A percentile compares a stretch with the other conserved stretches of the same genome.
These are phyloP conservation scores for Lasiosphaeria ovina DNA, from an alignment of 495 filamentous ascomycete genomes.

Conservation along the genomic window DNA sequence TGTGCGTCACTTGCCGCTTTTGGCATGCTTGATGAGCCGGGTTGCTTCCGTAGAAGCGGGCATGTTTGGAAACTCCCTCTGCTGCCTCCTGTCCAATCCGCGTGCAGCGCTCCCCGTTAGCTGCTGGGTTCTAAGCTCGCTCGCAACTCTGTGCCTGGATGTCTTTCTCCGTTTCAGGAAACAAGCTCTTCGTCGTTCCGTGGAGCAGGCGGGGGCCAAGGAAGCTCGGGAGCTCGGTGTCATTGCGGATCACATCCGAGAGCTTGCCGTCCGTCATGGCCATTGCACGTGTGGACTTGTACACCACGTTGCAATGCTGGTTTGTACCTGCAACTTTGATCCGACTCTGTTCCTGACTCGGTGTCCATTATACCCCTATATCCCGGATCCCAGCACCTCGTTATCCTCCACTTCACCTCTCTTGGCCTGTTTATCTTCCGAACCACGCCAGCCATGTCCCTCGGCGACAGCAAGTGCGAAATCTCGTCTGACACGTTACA, in stretches of 20 bases:
- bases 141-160: neutral
- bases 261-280: neutral
- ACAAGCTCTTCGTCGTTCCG: neutral
- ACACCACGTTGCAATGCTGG: neutral
- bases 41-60: conserved; percentile 20
- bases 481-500: conserved; percentile 11
- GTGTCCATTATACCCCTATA: conserved; percentile 12
- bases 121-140: neutral
- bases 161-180: conserved; percentile 9
- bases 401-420: neutral
- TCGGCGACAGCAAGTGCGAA: neutral
- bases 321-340: conserved; percentile 15
- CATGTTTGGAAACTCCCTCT: neutral
- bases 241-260: neutral
- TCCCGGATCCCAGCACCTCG: conserved; percentile 6
- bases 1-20: conserved; percentile 16
- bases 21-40: conserved; percentile 20
- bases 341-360: neutral
- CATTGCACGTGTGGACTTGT: neutral
- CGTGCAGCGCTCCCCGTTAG: conserved; percentile 2
- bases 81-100: neutral
- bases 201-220: neutral
- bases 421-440: neutral
- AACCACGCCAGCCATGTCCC: neutral
- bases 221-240: neutral